These are phyloP conservation scores for Gorgonomyces haynaldii DNA, from an alignment of 192 early-diverging fungal species.

Conservation along the genomic window DNA sequence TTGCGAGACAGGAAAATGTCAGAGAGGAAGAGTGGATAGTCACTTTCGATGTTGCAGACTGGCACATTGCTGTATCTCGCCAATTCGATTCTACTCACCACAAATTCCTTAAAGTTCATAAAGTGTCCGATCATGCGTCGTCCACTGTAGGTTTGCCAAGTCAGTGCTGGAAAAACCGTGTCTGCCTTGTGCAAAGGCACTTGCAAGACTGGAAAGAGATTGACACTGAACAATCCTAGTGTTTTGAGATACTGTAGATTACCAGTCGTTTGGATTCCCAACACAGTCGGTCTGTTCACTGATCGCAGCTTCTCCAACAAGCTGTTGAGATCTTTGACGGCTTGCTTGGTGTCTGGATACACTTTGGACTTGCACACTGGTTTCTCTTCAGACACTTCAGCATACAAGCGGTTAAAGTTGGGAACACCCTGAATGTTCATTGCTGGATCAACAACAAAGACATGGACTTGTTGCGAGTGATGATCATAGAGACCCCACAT, in stretches of 20 bases:
- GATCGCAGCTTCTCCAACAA: conserved; percentile 52
- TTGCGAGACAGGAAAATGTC: conserved; percentile 78
- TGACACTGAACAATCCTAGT: conserved; percentile 37
- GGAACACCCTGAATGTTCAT: conserved; percentile 55
- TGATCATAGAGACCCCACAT: conserved; percentile 65
- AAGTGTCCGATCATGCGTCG: conserved; percentile 68
- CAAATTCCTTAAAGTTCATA: conserved; percentile 59
- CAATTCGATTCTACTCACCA: conserved; percentile 60
- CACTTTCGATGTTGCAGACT: conserved; percentile 75
- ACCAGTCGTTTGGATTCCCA: conserved; percentile 61
- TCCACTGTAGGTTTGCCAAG: conserved; percentile 68
- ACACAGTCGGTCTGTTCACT: conserved; percentile 51
- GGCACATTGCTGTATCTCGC: conserved; percentile 78
- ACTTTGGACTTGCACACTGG: conserved; percentile 32
- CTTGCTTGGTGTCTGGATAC: conserved; percentile 33
- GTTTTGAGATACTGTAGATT: conserved; percentile 26
- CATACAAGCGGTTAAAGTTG: conserved; percentile 56
- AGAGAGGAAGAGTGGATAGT: conserved; percentile 66
- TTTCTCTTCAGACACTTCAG: conserved; percentile 10
- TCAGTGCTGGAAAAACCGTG: conserved; percentile 60
- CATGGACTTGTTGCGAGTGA: conserved; percentile 31
- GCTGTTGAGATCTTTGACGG: conserved; percentile 45
- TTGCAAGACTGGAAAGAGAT: conserved; percentile 57
- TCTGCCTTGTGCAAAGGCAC: conserved; percentile 64
- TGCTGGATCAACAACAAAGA: conserved; percentile 66